These are phyloP conservation scores for Metschnikowia orientalis DNA, from an alignment of 805 yeast species.

Conservation along the genomic window DNA sequence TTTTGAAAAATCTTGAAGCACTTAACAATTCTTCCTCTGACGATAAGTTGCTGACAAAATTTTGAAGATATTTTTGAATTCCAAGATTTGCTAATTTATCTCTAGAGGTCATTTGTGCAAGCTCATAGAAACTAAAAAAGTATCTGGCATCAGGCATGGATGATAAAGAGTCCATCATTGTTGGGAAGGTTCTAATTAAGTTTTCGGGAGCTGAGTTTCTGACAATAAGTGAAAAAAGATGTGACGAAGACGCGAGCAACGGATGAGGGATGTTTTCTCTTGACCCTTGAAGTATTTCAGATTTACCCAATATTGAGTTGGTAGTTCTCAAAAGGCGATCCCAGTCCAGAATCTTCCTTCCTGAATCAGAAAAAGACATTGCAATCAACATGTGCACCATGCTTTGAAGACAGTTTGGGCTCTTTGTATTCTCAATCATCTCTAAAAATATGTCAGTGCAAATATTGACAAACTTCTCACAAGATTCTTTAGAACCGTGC, in stretches of 20 bases:
- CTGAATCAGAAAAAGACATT: conserved; percentile 64
- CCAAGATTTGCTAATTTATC: conserved; percentile 47
- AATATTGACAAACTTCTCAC: conserved; percentile 41
- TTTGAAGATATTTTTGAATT: conserved; percentile 40
- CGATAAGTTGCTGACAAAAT: conserved; percentile 37
- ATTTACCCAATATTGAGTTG: conserved; percentile 19
- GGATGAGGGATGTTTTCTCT: conserved; percentile 1
- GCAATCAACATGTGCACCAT: conserved; percentile 42
- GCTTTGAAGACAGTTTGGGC: conserved; percentile 7
- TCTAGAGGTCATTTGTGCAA: conserved; percentile 37
- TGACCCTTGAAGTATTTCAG: conserved; percentile 9
- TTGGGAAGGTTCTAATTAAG: conserved; percentile 45
- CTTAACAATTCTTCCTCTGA: conserved; percentile 7
- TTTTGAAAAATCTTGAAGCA: conserved; percentile 3
- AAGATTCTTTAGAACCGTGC: conserved; percentile 49
- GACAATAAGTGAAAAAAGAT: conserved; percentile 45
- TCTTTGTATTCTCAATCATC: conserved; percentile 9
- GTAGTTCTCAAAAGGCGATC: conserved; percentile 20
- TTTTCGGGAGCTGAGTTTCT: conserved; percentile 52
- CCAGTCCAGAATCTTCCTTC: conserved; percentile 61
- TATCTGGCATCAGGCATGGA: conserved; percentile 30
- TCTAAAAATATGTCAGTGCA: conserved; percentile 20
- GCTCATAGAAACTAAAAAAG: conserved; percentile 46
- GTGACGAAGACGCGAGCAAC: conserved; percentile 30
- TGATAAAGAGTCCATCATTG: conserved; percentile 37